Conservation (phyloP, 2,329 filamentous ascomycete species). For the Botryotinia globosa region DNA sequence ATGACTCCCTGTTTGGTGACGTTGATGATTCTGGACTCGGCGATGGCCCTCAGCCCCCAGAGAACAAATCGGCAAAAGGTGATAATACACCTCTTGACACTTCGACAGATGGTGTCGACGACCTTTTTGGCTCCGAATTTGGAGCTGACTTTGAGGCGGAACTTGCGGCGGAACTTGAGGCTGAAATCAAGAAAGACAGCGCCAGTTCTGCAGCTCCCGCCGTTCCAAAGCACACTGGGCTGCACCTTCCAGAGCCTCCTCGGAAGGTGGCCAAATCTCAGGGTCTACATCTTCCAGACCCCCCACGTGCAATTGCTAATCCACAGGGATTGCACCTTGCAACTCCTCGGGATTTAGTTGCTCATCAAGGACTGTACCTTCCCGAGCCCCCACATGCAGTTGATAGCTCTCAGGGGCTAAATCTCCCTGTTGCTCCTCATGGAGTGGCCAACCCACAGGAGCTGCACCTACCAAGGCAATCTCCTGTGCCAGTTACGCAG, state of each 20-base stretch:
- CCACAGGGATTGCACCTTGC: not conserved
- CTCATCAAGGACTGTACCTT: not conserved
- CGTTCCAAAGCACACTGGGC: not conserved
- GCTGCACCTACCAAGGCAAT: not conserved
- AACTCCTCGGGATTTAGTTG: not conserved
- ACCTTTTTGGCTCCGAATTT: not conserved
- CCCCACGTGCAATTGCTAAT: not conserved
- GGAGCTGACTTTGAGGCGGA: not conserved
- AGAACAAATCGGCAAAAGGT: rapidly evolving
- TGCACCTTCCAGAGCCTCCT: not conserved
- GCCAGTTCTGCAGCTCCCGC: not conserved
- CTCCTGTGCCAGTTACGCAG: rapidly evolving
- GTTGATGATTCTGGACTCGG: not conserved
- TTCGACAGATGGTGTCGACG: not conserved
- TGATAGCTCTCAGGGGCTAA: rapidly evolving
- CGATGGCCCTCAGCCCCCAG: not conserved
- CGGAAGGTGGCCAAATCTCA: not conserved
- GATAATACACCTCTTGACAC: not conserved
- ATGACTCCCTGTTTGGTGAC: not conserved
- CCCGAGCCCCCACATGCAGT: not conserved
- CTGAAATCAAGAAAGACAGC: rapidly evolving
- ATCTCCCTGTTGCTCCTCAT: not conserved
- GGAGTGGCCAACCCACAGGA: rapidly evolving
- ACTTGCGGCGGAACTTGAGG: not conserved
- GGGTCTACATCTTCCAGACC: not conserved